Conservation (phyloP, 768 basidiomycete species). For the Collybia sp. region DNA sequence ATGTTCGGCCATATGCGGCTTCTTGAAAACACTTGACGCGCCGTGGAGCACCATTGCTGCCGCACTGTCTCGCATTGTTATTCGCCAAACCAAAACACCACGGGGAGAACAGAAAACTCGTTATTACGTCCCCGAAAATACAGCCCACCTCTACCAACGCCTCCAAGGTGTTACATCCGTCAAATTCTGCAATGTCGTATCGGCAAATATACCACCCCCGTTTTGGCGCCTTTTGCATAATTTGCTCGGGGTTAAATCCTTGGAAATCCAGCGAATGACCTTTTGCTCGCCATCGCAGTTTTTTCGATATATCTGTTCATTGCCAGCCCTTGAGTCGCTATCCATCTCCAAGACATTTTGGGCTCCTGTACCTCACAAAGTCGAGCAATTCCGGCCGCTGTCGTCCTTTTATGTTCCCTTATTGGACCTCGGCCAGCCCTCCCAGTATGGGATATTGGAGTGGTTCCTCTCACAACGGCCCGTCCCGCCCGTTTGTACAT, state of each 20-base stretch:
- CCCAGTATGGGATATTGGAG: slow-evolving; percentile 13
- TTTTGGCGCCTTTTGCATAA: slow-evolving; percentile 21
- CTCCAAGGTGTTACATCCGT: slow-evolving; percentile 12
- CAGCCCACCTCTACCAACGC: slow-evolving; percentile 7
- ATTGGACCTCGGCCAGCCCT: slow-evolving; percentile 14
- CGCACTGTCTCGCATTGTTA: slow-evolving; percentile 15
- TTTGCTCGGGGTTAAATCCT: slow-evolving; percentile 18
- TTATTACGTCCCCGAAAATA: slow-evolving; percentile 12
- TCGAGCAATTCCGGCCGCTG: slow-evolving; percentile 9
- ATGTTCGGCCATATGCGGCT: slow-evolving; percentile 15
- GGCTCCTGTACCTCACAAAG: slow-evolving; percentile 1
- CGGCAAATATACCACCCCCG: slow-evolving; percentile 17
- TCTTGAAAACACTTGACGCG: slow-evolving; percentile 21
- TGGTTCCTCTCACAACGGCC: slow-evolving; percentile 21
- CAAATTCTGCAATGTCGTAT: slow-evolving; percentile 19
- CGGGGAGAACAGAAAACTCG: not conserved
- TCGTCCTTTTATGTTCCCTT: slow-evolving; percentile 14
- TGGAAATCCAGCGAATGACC: slow-evolving; percentile 20
- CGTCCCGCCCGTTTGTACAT: slow-evolving; percentile 14
- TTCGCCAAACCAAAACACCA: slow-evolving; percentile 5
- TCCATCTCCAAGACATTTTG: slow-evolving; percentile 22
- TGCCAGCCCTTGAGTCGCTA: slow-evolving; percentile 19
- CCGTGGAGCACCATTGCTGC: slow-evolving; percentile 22
- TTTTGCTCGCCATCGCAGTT: slow-evolving; percentile 17
- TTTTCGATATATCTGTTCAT: slow-evolving; percentile 21